A percentile compares a stretch with the other conserved stretches of the same genome.
phyloP scores from a whole-genome alignment of 768 basidiomycete genomes.

The Boletus pseudo-olivaceus region DNA sequence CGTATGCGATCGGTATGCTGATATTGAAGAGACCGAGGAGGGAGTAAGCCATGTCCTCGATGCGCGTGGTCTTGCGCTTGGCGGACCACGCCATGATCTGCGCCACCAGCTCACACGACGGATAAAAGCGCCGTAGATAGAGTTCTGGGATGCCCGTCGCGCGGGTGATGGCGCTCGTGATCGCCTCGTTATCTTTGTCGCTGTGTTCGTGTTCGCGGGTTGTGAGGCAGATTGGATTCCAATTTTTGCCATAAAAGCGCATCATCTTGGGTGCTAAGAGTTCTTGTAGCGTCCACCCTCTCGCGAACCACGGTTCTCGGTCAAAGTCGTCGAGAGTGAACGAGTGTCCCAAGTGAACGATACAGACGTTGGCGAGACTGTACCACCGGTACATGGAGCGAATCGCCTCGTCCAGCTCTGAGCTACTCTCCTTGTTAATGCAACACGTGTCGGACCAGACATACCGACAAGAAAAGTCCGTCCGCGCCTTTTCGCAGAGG shows the following conservation, averaged over 20 bases:
- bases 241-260: constrained; percentile 13
- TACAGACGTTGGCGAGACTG: constrained; percentile 15
- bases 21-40: constrained; percentile 11
- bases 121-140: neutral
- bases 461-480: constrained; percentile 5
- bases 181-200: constrained; percentile 5
- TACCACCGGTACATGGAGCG: constrained; percentile 18
- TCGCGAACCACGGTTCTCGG: constrained; percentile 11
- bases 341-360: constrained; percentile 13
- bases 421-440: constrained; percentile 12
- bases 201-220: neutral
- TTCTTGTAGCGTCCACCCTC: constrained; percentile 16
- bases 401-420: constrained; percentile 9
- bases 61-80: constrained; percentile 7
- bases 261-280: constrained; percentile 7
- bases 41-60: constrained; percentile 7
- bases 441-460: constrained; percentile 14
- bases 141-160: constrained; percentile 2
- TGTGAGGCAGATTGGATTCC: constrained; percentile 7
- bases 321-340: constrained; percentile 13
- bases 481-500: constrained; percentile 7
- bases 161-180: neutral
- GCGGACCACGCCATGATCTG: constrained; percentile 11
- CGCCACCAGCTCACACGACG: constrained; percentile 4
- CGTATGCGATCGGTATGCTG: constrained; percentile 11